Base-by-base conservation (phyloP, 345 rosid genomes). In the Salix purpurea region DNA sequence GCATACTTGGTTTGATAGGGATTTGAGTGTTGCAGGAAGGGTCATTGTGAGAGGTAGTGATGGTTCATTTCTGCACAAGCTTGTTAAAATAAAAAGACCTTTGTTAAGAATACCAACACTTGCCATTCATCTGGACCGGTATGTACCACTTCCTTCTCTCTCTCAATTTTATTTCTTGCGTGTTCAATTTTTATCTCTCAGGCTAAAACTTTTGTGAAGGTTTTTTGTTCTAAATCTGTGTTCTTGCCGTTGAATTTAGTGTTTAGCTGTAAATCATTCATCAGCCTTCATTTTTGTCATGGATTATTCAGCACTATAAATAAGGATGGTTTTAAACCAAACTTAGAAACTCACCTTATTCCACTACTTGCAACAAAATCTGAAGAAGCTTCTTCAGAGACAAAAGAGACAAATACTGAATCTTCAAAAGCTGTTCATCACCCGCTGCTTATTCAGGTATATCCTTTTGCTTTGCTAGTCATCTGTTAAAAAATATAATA, bases 1-100 rank as follows among this genome's bases (percentile, higher is more conserved):
- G 99, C 97, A 95, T 61, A 95, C 99, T 11, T 95, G 99, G 99
- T 95, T 95, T 75, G 97, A 93, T 80, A 87, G 99, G 79, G 99
- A 95, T 78, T 84, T 95, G 85, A 95, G 92, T 84, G 96, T 93
- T 83, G 99, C 99, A 1, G 99, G 99, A 71, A 87, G 97, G 83
- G 96, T 87, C 58, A 88, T 95, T 76, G 81, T 95, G 75, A 91
- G 89, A 83, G 87, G 84, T 67, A 75, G 87, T 14, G 81, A 90
- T 80, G 97, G 93, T 60, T 90, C 91, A 13, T 91, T 88, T 79
- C 65, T 85, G 70, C 97, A 93, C 76, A 89, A 84, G 88, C 97
- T 95, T 78, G 93, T 90, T 77, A 93, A 91, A 90, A 88, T 95
- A 69, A 82, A 85, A 74, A 91, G 94, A 74, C 97, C 99, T 56